Evolutionary conservation across 129 eudicot species (phyloP), one percentile per base, ranked within the genome.

Genomic region (Deinandra increscens): DNA sequence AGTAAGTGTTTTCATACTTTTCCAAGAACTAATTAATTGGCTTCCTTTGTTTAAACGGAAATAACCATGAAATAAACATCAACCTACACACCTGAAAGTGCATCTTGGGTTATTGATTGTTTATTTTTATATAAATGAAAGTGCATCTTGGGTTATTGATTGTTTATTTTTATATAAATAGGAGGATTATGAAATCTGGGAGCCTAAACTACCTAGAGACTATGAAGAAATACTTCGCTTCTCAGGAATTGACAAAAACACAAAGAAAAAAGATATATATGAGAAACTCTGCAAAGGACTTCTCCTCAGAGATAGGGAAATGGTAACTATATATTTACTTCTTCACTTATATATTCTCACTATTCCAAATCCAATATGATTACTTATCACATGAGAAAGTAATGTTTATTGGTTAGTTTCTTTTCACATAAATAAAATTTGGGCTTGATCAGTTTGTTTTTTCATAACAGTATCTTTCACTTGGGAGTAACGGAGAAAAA

Each of bases 211-310:
- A 7, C 72, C 60, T 33, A 10, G 33, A 18, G 61, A 68, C 46
- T 68, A 68, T 3, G 4, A 3, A 68, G 50, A 68, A 31, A 17
- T 68, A 18, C 17, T 34, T 9, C 34, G 11, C 7, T 4, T 18
- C 19, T 49, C 73, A 34, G 48, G 4, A 10, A 14, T 6, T 0
- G 4, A 23, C 43, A 4, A 31, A 13, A 15, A 26, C 31, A 26
- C n/a, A 31, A 67, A 26, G 48, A 48, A 33, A 33, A 49, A 34
- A 62, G 73, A 68, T 37, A 11, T 68, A 48, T 68, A 51, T 13
- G 4, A 68, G 7, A 49, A 9, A 17, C 48, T 68, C 10, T 11
- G 7, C 33, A 6, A 50, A 68, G 73, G 73, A 68, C 7, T 68
- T 18, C 63, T 34, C 48, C 46, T 68, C 1, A 42, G 12, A 36